Conservation (phyloP, 1,284 basidiomycete genomes). For the Trichosporon faecale region DNA sequence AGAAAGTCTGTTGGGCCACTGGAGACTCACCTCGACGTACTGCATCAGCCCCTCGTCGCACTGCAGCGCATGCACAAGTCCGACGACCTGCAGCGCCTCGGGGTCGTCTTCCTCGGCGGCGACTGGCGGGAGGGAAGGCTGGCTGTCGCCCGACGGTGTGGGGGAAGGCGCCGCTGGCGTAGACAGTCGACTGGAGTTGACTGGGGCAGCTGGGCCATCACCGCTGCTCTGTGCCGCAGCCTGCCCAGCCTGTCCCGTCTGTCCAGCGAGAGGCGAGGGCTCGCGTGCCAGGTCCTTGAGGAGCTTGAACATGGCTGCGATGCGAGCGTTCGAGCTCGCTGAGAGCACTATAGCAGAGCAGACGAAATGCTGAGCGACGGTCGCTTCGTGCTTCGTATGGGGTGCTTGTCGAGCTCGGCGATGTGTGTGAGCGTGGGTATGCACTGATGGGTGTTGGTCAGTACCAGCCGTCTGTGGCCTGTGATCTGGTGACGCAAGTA, state of each 20-base stretch:
- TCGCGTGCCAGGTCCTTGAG: constrained; percentile 47
- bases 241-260: constrained; percentile 12
- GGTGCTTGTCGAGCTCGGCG: too few species aligned
- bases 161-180: not conserved
- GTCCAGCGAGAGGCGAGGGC: constrained; percentile 27
- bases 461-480: not conserved
- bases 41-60: constrained; percentile 33
- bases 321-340: too few species aligned
- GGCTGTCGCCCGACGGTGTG: not conserved
- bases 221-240: constrained; percentile 6
- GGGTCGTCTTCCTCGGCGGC: constrained; percentile 28
- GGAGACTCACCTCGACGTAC: constrained; percentile 39
- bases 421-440: not conserved
- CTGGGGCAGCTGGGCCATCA: not conserved
- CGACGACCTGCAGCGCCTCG: constrained; percentile 32
- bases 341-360: too few species aligned
- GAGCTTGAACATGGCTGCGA: constrained; percentile 46
- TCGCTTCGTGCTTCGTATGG: not conserved
- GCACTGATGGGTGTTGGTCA: not conserved
- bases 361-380: too few species aligned
- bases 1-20: not conserved
- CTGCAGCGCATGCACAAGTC: constrained; percentile 30
- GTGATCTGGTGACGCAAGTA: constrained; percentile 7
- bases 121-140: not conserved
- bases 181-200: not conserved